A percentile compares a stretch with the other conserved stretches of the same genome.
These are phyloP conservation scores for Lactifluus echinatus DNA, from an alignment of 768 basidiomycete species.

Conservation along the genomic window DNA sequence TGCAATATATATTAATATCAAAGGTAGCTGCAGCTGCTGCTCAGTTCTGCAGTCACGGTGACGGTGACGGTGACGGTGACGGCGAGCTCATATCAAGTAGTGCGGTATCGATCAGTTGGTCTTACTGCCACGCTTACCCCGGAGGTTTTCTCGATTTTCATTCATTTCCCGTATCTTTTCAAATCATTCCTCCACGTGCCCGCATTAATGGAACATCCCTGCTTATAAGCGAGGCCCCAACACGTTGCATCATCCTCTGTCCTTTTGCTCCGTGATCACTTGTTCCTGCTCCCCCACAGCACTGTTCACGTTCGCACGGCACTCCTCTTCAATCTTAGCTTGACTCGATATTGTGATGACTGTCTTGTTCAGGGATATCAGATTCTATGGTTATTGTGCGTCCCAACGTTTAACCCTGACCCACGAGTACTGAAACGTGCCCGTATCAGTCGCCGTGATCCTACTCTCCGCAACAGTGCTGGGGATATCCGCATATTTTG, in stretches of 20 bases:
- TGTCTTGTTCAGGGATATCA: constrained; percentile 13
- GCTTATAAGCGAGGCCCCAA: background rate
- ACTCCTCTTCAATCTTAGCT: background rate
- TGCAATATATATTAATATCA: no score
- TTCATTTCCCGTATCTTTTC: background rate
- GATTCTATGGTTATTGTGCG: constrained; percentile 9
- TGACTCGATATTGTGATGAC: constrained; percentile 9
- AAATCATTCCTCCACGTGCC: background rate
- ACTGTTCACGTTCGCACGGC: constrained; percentile 2
- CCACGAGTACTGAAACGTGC: background rate
- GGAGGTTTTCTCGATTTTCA: background rate
- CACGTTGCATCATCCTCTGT: constrained; percentile 8
- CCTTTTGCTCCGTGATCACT: background rate
- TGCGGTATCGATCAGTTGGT: no score
- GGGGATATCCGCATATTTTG: constrained; percentile 5
- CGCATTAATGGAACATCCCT: background rate
- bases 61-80: no score
- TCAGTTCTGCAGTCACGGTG: no score
- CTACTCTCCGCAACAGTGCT: constrained; percentile 1
- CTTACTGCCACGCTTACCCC: background rate
- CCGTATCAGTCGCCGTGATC: constrained; percentile 2
- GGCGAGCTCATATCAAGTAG: no score
- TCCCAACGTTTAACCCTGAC: background rate
- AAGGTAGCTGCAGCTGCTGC: no score
- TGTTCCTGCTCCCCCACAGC: background rate